Percentiles rank a stretch among this genome's conserved stretches.
Evolutionary conservation across 495 filamentous ascomycete species (phyloP).

Genomic region (Chaetomium tenue): DNA sequence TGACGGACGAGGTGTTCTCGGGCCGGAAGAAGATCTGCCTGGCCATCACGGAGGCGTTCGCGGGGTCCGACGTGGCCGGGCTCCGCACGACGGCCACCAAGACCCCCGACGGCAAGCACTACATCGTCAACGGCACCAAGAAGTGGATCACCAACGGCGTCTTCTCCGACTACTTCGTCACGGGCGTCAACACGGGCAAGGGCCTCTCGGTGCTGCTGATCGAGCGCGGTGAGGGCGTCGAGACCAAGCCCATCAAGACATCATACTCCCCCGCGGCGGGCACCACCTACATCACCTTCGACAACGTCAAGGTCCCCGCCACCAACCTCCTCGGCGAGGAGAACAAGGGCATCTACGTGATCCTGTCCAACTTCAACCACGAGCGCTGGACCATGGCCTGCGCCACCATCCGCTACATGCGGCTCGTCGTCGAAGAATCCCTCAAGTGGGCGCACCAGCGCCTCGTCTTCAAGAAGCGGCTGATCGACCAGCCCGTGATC

Average conservation of each 20-base stretch:
- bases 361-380: slow-evolving; percentile 85
- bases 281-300: slow-evolving; percentile 78
- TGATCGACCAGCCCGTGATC: slow-evolving; percentile 83
- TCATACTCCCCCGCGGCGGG: slow-evolving; percentile 77
- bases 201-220: slow-evolving; percentile 78
- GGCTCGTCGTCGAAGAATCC: slow-evolving; percentile 76
- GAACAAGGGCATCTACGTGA: slow-evolving; percentile 85
- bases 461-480: slow-evolving; percentile 77
- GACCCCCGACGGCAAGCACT: slow-evolving; percentile 79
- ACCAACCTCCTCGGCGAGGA: slow-evolving; percentile 78
- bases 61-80: slow-evolving; percentile 81
- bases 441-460: slow-evolving; percentile 89
- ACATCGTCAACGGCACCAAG: slow-evolving; percentile 86
- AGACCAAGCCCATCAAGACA: slow-evolving; percentile 82
- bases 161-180: slow-evolving; percentile 81
- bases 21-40: slow-evolving; percentile 86
- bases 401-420: slow-evolving; percentile 61
- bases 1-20: slow-evolving; percentile 69
- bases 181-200: slow-evolving; percentile 77
- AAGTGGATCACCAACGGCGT: slow-evolving; percentile 94
- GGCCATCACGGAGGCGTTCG: slow-evolving; percentile 87
- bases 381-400: slow-evolving; percentile 70
- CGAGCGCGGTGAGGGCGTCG: slow-evolving; percentile 64
- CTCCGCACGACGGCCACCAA: slow-evolving; percentile 78
- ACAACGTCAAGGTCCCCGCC: slow-evolving; percentile 82